These are phyloP conservation scores for Leccinum subgranulosum DNA, from an alignment of 768 basidiomycete species.

Conservation along the genomic window DNA sequence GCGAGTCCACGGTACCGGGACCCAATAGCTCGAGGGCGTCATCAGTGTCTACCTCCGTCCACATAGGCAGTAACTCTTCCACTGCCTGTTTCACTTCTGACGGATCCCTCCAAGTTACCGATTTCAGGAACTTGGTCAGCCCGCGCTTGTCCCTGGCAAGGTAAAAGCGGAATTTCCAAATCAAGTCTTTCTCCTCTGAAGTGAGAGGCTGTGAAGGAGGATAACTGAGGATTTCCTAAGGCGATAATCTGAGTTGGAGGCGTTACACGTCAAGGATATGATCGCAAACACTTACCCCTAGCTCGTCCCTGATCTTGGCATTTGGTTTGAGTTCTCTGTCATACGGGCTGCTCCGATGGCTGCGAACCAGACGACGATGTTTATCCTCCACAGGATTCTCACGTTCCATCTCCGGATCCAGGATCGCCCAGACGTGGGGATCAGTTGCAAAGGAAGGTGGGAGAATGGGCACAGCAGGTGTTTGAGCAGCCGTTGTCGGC, in stretches of 20 bases:
- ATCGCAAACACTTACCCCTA: slow-evolving; percentile 57
- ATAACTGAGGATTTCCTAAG: slow-evolving; percentile 83
- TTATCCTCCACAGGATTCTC: slow-evolving; percentile 99
- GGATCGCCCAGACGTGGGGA: slow-evolving; percentile 76
- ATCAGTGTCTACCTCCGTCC: slow-evolving; percentile 96
- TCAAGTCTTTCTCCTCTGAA: slow-evolving; percentile 90
- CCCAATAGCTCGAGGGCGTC: slow-evolving; percentile 95
- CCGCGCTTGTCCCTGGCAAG: slow-evolving; percentile 89
- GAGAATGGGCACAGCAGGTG: slow-evolving; percentile 38
- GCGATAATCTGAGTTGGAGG: not conserved
- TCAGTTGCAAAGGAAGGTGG: slow-evolving; percentile 57
- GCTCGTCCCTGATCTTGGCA: slow-evolving; percentile 90
- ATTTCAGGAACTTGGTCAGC: slow-evolving; percentile 95
- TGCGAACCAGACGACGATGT: slow-evolving; percentile 88
- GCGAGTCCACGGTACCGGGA: slow-evolving; percentile 83
- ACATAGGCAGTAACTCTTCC: slow-evolving; percentile 90
- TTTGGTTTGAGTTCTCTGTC: slow-evolving; percentile 97
- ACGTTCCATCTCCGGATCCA: slow-evolving; percentile 86
- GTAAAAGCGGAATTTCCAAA: slow-evolving; percentile 99
- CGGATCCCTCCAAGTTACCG: slow-evolving; percentile 95
- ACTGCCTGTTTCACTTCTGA: slow-evolving; percentile 98
- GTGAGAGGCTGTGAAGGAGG: slow-evolving; percentile 85
- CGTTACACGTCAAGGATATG: not conserved
- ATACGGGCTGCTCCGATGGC: slow-evolving; percentile 91
- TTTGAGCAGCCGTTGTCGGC: slow-evolving; percentile 40